Evolutionary conservation across 2,329 filamentous ascomycete genomes (phyloP), one percentile per base, ranked within the genome.

Genomic region (Sphaerulina musiva): DNA sequence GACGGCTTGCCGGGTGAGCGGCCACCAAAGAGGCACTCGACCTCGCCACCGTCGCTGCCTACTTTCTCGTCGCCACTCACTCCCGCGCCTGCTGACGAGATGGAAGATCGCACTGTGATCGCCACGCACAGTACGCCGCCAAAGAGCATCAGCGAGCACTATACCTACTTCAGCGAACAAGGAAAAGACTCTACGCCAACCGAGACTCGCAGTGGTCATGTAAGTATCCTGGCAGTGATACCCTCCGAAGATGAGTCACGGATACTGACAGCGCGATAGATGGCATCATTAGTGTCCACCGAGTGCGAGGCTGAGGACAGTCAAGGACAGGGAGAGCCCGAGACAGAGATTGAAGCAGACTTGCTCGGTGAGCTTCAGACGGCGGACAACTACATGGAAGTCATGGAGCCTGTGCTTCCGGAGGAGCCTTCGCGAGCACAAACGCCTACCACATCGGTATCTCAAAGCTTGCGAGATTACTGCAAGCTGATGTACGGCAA

Each of bases 21-120:
- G 17, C 53, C 53, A 39, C 3, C 42, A 2, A 55, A 55, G 53
- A 34, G 47, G 42, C 47, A 51, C 42, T 55, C 53, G 43, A 46
- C 34, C 34, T 51, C 53, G 34, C 48, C 53, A 8, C 31, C 23
- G 38, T 43, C 53, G 14, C 11, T 29, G 26, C 39, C 46, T 43
- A 14, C 23, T 31, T 40, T 17, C 42, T 51, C 48, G 17, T 20
- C 41, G 9, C 20, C 20, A 14, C 39, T 41, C 48, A 38, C 32
- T 8, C n/a, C 23, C 48, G 46, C 42, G 9, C 10, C 42, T 17
- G 40, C 23, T 38, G 41, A 23, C 10, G 48, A 44, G 31, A 34
- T 9, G 9, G 41, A 51, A 1, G 12, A 39, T 12, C 9, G 44
- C 12, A 39, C 17, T 32, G 23, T 31, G 32, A n/a, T n/a, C 32